phyloP scores from a whole-genome alignment of 1,284 basidiomycete genomes.

The Boletus sp. region DNA sequence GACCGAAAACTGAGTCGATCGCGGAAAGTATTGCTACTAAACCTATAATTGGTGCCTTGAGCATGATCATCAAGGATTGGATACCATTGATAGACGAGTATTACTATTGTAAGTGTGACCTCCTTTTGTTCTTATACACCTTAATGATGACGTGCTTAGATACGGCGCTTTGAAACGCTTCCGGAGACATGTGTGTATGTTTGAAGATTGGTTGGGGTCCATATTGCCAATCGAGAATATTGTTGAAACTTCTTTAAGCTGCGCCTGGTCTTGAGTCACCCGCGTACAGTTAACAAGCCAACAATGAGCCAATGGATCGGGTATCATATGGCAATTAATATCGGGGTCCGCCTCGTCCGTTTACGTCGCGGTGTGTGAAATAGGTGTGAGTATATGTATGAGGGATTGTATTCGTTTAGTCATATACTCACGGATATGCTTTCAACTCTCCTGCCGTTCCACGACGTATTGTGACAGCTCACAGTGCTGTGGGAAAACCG shows the following conservation, averaged over 20 bases:
- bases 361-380: neutral
- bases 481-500: neutral
- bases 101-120: conserved; percentile 77
- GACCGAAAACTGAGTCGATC: conserved; percentile 72
- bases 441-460: neutral
- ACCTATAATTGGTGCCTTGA: conserved; percentile 73
- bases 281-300: neutral
- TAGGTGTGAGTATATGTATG: neutral
- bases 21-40: conserved; percentile 55
- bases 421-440: neutral
- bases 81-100: conserved; percentile 92
- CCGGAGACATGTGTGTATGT: conserved; percentile 2
- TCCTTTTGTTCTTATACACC: neutral
- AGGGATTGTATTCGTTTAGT: neutral
- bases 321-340: neutral
- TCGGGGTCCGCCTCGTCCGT: neutral
- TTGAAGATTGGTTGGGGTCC: neutral
- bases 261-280: neutral
- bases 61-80: conserved; percentile 83
- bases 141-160: conserved; percentile 34
- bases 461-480: too few relatives aligned
- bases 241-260: neutral
- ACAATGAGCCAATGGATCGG: neutral
- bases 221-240: conserved; percentile 2
- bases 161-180: conserved; percentile 45